These are phyloP conservation scores for Alliaria petiolata DNA, from an alignment of 345 rosid species.

Conservation along the genomic window DNA sequence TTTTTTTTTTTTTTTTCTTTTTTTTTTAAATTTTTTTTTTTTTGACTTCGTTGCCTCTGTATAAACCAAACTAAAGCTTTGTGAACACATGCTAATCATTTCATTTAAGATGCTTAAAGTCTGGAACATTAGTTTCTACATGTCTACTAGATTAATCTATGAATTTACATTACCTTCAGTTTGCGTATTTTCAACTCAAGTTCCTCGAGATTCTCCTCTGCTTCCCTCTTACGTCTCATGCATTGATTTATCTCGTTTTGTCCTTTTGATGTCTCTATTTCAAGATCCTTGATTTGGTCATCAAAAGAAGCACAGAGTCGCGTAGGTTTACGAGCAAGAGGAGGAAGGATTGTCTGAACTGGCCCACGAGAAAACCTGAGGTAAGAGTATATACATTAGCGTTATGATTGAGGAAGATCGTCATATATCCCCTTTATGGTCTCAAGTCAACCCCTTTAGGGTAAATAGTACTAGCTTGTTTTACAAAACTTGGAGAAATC, in stretches of 20 bases:
- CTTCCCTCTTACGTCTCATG: slow-evolving; percentile 57
- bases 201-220: slow-evolving; percentile 43
- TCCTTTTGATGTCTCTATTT: slow-evolving; percentile 35
- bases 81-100: slow-evolving; percentile 1
- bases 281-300: slow-evolving; percentile 66
- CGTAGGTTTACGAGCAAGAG: slow-evolving; percentile 46
- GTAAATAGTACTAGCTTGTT: neutral
- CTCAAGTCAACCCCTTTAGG: neutral
- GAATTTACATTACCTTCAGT: slow-evolving; percentile 50
- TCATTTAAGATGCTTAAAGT: neutral
- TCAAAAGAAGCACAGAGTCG: slow-evolving; percentile 88
- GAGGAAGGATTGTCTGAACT: slow-evolving; percentile 86
- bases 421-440: neutral
- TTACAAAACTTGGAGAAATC: neutral
- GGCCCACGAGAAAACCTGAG: slow-evolving; percentile 81
- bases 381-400: slow-evolving; percentile 7
- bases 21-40: slow-evolving; percentile 45
- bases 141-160: neutral
- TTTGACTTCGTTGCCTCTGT: slow-evolving; percentile 54
- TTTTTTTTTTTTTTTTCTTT: too few species aligned
- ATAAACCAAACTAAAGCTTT: slow-evolving; percentile 14
- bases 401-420: neutral
- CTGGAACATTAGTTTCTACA: neutral
- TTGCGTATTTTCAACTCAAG: slow-evolving; percentile 38
- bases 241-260: slow-evolving; percentile 41